Base-by-base conservation (phyloP, 352 stramenopile species). In the Phytopythium aichiense region DNA sequence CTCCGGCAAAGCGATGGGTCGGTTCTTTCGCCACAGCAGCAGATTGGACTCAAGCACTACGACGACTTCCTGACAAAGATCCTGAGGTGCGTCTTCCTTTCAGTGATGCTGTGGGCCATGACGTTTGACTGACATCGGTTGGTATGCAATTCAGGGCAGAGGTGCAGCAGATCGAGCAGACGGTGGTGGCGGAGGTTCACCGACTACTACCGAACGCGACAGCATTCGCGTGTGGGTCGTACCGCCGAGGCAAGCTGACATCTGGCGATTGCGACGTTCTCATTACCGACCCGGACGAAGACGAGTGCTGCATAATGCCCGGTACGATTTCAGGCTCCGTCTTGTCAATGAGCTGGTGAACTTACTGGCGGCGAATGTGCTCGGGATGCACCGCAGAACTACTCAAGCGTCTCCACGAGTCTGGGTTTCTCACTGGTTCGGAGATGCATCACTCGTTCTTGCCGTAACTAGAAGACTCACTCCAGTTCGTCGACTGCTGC, bases 251-350 rank as follows among this genome's bases (percentile, higher is more conserved):
- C 12, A 91, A 91, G 31, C 50, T 72, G 1, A 67, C 73, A 0
- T 94, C 77, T 8, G 85, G 85, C 13, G 84, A 95, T 60, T 89
- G 84, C 37, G 87, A 96, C 54, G 66, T 96, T 7, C 72, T 95
- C 30, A 75, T 95, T 37, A 94, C 85, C 4, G 73, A 93, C 46
- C 82, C 79, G 38, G 76, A 91, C 31, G 65, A 72, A 18, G 81
- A 93, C 54, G 68, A 79, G 20, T 95, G 84, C 45, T 62, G 72
- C 64, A 87, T 93, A 45, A 52, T 95, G 22, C 82, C 84, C 20
- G 66, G 72, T 79, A 51, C n/a, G 30, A 33, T 13, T 18, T 9
- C 6, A 22, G 18, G 15, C 1, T 7, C 9, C 40, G 40, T 28
- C 22, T 45, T 4, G n/a, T 46, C 20, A 40, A 16, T 43, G 23